phyloP scores from a whole-genome alignment of 345 rosid species.

The Raphanus sativus region DNA sequence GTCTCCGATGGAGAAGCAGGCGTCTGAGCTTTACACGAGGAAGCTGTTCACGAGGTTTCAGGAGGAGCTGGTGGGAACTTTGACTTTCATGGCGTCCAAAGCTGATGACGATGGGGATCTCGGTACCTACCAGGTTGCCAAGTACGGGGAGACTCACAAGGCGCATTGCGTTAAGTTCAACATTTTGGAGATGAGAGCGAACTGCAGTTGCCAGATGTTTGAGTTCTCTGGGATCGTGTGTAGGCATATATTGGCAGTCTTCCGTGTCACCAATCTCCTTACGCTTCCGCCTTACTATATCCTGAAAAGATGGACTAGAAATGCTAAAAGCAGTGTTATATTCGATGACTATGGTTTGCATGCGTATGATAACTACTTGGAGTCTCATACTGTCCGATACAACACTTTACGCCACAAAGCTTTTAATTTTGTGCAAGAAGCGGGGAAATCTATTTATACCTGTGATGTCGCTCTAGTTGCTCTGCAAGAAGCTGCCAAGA shows the following conservation, averaged over 20 bases:
- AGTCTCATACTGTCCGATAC: constrained; percentile 60
- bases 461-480: constrained; percentile 51
- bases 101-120: constrained; percentile 45
- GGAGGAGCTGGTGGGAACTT: constrained; percentile 53
- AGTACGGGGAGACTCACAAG: constrained; percentile 61
- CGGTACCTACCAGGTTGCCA: constrained; percentile 50
- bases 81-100: constrained; percentile 53
- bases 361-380: constrained; percentile 47
- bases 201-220: constrained; percentile 70
- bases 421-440: constrained; percentile 59
- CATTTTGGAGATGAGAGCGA: constrained; percentile 58
- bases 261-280: constrained; percentile 65
- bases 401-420: constrained; percentile 64
- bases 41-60: constrained; percentile 48
- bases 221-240: constrained; percentile 68
- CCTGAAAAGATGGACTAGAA: constrained; percentile 61
- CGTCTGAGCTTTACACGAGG: constrained; percentile 47
- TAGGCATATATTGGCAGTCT: constrained; percentile 62
- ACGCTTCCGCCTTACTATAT: constrained; percentile 63
- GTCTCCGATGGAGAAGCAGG: constrained; percentile 58
- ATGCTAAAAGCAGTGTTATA: constrained; percentile 56
- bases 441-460: constrained; percentile 44
- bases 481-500: constrained; percentile 59
- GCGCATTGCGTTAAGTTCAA: constrained; percentile 56
- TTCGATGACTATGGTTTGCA: constrained; percentile 46